Evolutionary conservation across 768 basidiomycete species (phyloP), one percentile per base, ranked within the genome.

Genomic region (Artomyces pyxidatus): DNA sequence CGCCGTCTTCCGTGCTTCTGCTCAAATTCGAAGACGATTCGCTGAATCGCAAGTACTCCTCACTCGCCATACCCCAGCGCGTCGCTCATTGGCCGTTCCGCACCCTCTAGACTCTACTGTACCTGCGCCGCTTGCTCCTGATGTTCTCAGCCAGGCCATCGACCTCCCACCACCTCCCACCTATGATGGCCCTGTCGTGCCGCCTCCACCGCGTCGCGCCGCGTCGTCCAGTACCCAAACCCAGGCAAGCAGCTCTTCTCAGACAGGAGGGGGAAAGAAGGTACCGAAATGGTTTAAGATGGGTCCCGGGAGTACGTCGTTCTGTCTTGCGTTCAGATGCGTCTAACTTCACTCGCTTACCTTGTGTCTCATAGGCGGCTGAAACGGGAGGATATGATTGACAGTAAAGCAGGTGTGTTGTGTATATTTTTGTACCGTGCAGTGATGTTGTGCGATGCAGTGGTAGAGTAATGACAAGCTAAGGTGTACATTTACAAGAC

Each of bases 221-320:
- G 25, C 44, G 35, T 37, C 45, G 10, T 40, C 50, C 21, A 12
- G 37, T 30, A 17, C 51, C 8, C 27, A 51, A 23, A 39, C 47
- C 45, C 52, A 29, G 22, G 42, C 53, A 26, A 29, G 22, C 42
- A 19, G 22, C 42, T 40, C 49, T 21, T 43, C 29, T 46, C 38
- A 38, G 53, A 32, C 9, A 42, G 26, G 52, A 29, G 40, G 59
- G 42, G 76, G 73, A 47, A 77, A 71, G 65, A 88, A 86, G 67
- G 66, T 83, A 50, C 84, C 88, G 11, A 88, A 88, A 59, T 90
- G 86, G 88, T 58, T 91, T 23, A 89, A 87, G 63, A 59, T 83
- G n/a, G n/a, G n/a, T n/a, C n/a, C n/a, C 40, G 81, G 79, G 26
- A 10, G 43, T 27, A 55, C 47, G 55, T 26, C 26, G 45, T 28